These are phyloP conservation scores for Cymbidium sinense DNA, from an alignment of 106 monocot species.

Conservation along the genomic window DNA sequence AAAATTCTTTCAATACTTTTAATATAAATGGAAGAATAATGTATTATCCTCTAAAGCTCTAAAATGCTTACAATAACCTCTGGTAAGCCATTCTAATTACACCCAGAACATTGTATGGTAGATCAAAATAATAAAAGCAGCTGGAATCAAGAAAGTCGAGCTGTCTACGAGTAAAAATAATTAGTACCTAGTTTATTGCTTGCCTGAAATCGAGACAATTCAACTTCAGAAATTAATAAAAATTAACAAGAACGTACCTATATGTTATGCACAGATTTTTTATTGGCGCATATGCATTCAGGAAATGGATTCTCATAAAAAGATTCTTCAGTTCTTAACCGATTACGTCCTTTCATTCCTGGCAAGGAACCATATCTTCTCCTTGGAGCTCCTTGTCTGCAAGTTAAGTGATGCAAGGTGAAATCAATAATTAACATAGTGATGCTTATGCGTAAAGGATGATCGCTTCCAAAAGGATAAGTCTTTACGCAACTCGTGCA, in stretches of 20 bases:
- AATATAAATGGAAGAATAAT: neutral
- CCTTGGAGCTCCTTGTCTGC: constrained; percentile 84
- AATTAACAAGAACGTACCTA: neutral
- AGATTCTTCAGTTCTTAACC: constrained; percentile 90
- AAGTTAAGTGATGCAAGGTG: constrained; percentile 9
- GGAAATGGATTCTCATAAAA: constrained; percentile 98
- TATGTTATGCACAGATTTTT: neutral
- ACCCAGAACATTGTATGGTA: constrained; percentile 7
- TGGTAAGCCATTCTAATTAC: neutral
- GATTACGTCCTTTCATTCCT: constrained; percentile 67
- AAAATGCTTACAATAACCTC: neutral
- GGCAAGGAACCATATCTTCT: constrained; percentile 74
- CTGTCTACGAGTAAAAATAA: neutral
- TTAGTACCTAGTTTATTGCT: neutral
- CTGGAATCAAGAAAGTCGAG: neutral
- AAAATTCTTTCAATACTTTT: constrained; percentile 1
- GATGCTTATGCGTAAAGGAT: neutral
- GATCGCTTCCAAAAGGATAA: neutral
- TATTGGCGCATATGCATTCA: constrained; percentile 74
- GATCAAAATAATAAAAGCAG: neutral
- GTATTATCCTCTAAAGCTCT: neutral
- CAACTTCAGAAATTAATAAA: neutral
- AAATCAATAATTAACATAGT: neutral
- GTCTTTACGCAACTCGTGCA: neutral
- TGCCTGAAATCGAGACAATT: neutral